Conservation (phyloP, 768 basidiomycete species). For the Lyophyllum shimeji region DNA sequence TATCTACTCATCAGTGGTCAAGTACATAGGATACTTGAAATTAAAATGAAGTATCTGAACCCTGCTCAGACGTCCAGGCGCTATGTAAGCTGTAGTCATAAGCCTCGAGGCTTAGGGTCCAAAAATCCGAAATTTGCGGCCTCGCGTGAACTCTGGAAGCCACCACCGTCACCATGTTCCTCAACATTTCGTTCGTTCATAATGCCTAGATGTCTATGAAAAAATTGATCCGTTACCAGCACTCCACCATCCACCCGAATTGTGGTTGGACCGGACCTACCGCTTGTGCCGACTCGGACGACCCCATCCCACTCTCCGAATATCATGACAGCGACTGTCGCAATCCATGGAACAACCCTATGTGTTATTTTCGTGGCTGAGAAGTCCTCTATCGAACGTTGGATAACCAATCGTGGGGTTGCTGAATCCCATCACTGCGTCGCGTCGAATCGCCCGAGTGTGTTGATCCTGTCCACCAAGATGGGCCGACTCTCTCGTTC, state of each 20-base stretch:
- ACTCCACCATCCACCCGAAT: not conserved
- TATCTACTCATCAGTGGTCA: too few species aligned
- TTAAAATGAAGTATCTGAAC: too few species aligned
- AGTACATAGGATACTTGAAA: too few species aligned
- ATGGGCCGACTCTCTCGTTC: not conserved
- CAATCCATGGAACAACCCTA: not conserved
- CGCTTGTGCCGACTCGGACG: not conserved
- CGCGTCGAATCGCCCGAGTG: too few species aligned
- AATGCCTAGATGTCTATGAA: not conserved
- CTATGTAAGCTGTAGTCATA: too few species aligned
- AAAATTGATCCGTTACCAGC: not conserved
- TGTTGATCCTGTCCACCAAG: too few species aligned
- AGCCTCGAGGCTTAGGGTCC: not conserved
- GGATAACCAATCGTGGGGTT: not conserved
- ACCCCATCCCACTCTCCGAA: constrained; percentile 2
- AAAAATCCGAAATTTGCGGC: not conserved
- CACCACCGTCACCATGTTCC: too few species aligned
- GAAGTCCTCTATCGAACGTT: not conserved
- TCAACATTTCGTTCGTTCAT: not conserved
- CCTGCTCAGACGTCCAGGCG: too few species aligned
- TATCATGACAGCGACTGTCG: not conserved
- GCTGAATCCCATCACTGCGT: too few species aligned
- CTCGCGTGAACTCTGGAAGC: not conserved
- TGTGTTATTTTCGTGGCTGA: not conserved
- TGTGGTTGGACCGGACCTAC: not conserved